phyloP scores from a whole-genome alignment of 2,329 filamentous ascomycete genomes.

The Penicillium sp. region DNA sequence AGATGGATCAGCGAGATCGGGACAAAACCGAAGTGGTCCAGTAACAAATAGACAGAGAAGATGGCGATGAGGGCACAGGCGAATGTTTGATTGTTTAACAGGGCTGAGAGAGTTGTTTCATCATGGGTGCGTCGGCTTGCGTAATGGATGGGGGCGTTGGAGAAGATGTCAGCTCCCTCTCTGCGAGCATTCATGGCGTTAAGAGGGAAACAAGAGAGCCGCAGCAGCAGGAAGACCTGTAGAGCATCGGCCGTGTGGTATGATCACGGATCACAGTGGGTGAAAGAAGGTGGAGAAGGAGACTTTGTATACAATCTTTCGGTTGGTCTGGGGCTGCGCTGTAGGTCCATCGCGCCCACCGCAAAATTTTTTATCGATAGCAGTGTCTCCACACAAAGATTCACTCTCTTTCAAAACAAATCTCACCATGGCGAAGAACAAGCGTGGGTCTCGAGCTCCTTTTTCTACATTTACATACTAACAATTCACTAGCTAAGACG shows the following conservation, averaged over 20 bases:
- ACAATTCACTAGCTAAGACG: slow-evolving; percentile 46
- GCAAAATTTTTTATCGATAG: slow-evolving; percentile 40
- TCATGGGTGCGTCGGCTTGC: slow-evolving; percentile 28
- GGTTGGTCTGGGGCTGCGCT: slow-evolving; percentile 22
- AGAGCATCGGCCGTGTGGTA: slow-evolving; percentile 15
- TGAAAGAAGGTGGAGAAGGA: slow-evolving; percentile 8
- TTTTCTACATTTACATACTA: slow-evolving; percentile 3
- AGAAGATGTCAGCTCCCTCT: slow-evolving; percentile 31
- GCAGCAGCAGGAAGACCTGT: slow-evolving; percentile 22
- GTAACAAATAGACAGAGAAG: slow-evolving; percentile 29
- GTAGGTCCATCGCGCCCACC: slow-evolving; percentile 26
- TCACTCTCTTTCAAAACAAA: slow-evolving; percentile 12
- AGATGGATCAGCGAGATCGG: slow-evolving; percentile 31
- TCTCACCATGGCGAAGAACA: slow-evolving; percentile 41
- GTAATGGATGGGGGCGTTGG: slow-evolving; percentile 27
- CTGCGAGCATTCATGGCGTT: slow-evolving; percentile 38
- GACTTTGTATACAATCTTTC: slow-evolving; percentile 13
- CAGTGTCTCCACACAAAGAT: slow-evolving; percentile 28
- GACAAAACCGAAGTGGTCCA: slow-evolving; percentile 31
- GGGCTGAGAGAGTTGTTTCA: slow-evolving; percentile 31
- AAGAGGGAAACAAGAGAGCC: slow-evolving; percentile 11
- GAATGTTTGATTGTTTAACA: slow-evolving; percentile 30
- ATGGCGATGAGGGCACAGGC: slow-evolving; percentile 29
- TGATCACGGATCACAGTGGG: background rate
- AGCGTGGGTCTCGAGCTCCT: slow-evolving; percentile 23